Evolutionary conservation across 2,329 filamentous ascomycete genomes (phyloP), one percentile per base, ranked within the genome.

Genomic region (Stenocarpella maydis): DNA sequence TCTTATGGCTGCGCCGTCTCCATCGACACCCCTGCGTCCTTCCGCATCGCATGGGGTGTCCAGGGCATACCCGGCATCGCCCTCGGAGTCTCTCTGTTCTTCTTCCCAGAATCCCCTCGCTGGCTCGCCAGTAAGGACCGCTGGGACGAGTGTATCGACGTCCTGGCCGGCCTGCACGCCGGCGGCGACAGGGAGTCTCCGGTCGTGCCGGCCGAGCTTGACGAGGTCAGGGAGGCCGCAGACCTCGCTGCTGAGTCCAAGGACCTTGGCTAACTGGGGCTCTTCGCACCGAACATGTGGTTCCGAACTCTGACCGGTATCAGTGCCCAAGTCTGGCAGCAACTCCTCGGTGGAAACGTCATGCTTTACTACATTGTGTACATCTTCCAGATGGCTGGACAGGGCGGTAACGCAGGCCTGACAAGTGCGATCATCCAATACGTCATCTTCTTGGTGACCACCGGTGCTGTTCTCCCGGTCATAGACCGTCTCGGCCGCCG

Each of bases 111-210:
- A 73, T 91, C 84, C 61, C 92, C 92, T 0, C 85, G 91, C 65
- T 93, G 91, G 91, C 82, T 93, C 7, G 91, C 91, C 6, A 85
- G 85, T 19, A 86, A 90, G 73, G 90, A 90, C 71, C 85, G 88
- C 1, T 91, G 90, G 84, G 89, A 92, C 34, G 87, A 92, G 75
- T 88, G 88, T 0, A 81, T 89, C 50, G 75, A 82, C 26, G 85
- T 88, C 50, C 83, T 92, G 21, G 88, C 88, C 0, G 76, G 81
- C 26, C 80, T 92, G 1, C 90, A 91, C 73, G 89, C 86, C 5
- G 77, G 80, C 0, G 88, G 88, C 3, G 83, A 90, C 69, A 70
- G 81, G 3, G 83, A 85, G 66, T 82, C 90, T 70, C 84, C 87
- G 15, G 86, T 86, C 21, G 70, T 71, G 19, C 63, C 67, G 54